Percentiles rank a stretch among this genome's conserved stretches.
Conservation (phyloP, 2,329 filamentous ascomycete genomes). For the Cercospora sp. region DNA sequence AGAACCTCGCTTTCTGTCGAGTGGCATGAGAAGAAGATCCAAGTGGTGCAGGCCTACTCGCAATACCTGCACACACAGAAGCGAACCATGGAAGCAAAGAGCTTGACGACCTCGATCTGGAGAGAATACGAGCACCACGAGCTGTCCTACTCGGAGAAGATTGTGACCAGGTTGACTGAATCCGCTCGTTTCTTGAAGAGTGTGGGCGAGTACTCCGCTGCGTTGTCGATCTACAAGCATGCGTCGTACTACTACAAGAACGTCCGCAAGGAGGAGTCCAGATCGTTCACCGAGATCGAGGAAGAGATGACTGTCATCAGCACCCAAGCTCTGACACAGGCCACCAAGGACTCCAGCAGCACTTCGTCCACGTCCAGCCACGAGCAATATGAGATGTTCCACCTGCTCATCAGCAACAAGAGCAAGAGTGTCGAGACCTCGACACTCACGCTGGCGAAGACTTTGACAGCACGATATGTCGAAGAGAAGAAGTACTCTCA, state of each 20-base stretch:
- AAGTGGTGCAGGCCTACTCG: conserved; percentile 50
- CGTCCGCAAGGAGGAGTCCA: conserved; percentile 37
- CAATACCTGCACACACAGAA: conserved; percentile 51
- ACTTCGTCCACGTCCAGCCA: conserved; percentile 38
- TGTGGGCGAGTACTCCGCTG: conserved; percentile 48
- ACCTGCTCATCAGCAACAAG: conserved; percentile 42
- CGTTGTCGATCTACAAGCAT: conserved; percentile 52
- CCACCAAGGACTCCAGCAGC: conserved; percentile 39
- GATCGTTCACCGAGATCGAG: conserved; percentile 47
- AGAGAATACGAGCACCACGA: conserved; percentile 53
- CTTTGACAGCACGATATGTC: conserved; percentile 46
- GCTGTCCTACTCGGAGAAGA: conserved; percentile 31
- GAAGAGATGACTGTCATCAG: conserved; percentile 46
- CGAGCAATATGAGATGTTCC: conserved; percentile 48
- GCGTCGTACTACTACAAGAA: conserved; percentile 40
- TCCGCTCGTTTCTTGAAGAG: conserved; percentile 51
- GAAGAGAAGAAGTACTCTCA: conserved; percentile 52
- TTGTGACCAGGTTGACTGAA: conserved; percentile 38
- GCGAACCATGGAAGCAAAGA: conserved; percentile 48
- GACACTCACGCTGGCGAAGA: conserved; percentile 46
- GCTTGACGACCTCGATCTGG: conserved; percentile 51
- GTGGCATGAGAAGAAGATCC: conserved; percentile 53
- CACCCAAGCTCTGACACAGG: conserved; percentile 36
- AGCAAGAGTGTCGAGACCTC: conserved; percentile 44
- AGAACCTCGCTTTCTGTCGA: conserved; percentile 46